Percentiles rank a stretch among this genome's conserved stretches.
Conservation (phyloP, 441 rosid genomes). For the Kokia cookei region DNA sequence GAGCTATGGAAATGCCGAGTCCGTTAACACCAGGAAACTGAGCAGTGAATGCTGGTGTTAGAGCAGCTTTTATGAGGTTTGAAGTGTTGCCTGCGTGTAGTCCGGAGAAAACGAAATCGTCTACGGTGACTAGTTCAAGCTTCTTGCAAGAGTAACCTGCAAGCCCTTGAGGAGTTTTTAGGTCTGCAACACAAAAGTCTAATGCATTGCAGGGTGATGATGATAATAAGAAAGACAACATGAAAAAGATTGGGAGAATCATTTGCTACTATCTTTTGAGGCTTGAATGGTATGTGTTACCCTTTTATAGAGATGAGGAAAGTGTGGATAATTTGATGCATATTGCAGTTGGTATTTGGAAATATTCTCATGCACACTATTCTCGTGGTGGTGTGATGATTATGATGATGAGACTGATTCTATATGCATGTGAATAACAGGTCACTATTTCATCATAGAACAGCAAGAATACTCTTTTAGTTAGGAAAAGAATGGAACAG, state of each 20-base stretch:
- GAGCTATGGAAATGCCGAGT: slow-evolving; percentile 68
- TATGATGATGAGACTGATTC: neutral
- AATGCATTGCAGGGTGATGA: slow-evolving; percentile 42
- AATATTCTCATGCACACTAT: no score
- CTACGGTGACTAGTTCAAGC: slow-evolving; percentile 31
- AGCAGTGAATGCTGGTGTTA: slow-evolving; percentile 55
- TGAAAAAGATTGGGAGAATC: slow-evolving; percentile 29
- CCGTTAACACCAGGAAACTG: slow-evolving; percentile 64
- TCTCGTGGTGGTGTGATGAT: neutral
- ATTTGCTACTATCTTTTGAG: neutral
- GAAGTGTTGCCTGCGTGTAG: slow-evolving; percentile 52
- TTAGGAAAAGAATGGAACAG: neutral
- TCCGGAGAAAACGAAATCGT: slow-evolving; percentile 61
- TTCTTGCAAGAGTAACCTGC: slow-evolving; percentile 68
- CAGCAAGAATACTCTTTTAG: slow-evolving; percentile 27
- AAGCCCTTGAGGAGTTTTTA: slow-evolving; percentile 42
- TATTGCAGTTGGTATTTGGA: neutral
- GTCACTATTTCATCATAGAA: neutral
- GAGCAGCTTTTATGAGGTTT: slow-evolving; percentile 63
- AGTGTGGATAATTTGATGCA: neutral
- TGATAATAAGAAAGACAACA: slow-evolving; percentile 32
- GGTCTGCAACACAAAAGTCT: slow-evolving; percentile 74
- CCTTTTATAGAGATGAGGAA: slow-evolving; percentile 18
- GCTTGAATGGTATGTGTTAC: neutral
- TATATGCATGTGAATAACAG: slow-evolving; percentile 5